Conservation (phyloP, 345 rosid genomes). For the Combretum micranthum region DNA sequence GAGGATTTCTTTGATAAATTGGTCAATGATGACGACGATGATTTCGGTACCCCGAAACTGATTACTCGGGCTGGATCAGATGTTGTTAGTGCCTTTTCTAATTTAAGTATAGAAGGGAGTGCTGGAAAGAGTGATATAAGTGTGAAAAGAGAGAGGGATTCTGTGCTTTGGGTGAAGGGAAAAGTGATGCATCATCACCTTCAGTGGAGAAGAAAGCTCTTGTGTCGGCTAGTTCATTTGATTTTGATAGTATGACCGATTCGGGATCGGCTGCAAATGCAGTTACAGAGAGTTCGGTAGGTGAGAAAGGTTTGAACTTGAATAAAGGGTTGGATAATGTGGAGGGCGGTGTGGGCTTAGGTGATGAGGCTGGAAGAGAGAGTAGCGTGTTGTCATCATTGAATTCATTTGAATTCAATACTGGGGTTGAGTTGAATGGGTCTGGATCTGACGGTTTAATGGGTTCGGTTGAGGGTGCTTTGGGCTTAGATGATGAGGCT, state of each 20-base stretch:
- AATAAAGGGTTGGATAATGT: not conserved
- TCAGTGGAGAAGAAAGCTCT: conserved; percentile 7
- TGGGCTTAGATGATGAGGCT: too few species aligned
- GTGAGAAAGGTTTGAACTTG: conserved; percentile 2
- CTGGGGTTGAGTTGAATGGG: conserved; percentile 10
- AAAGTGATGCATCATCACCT: not conserved
- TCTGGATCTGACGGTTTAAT: not conserved
- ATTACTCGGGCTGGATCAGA: conserved; percentile 34
- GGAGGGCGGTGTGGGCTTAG: conserved; percentile 5
- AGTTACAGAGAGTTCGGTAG: not conserved
- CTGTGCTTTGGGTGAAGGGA: conserved; percentile 13
- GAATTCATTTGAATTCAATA: conserved; percentile 17
- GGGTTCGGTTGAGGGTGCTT: not conserved
- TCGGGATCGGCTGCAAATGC: conserved; percentile 1
- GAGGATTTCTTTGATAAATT: conserved; percentile 95
- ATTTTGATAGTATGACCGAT: conserved; percentile 10
- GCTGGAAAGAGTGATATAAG: conserved; percentile 23
- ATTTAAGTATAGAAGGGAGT: conserved; percentile 40
- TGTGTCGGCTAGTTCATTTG: conserved; percentile 17
- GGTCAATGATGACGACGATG: conserved; percentile 47
- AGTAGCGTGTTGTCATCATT: conserved; percentile 13
- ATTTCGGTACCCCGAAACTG: conserved; percentile 21
- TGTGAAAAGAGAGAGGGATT: conserved; percentile 13
- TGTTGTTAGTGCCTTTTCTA: conserved; percentile 49
- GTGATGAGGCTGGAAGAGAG: conserved; percentile 1